These are phyloP conservation scores for Pseudocercospora crystallina DNA, from an alignment of 2,329 filamentous ascomycete genomes.

Conservation along the genomic window DNA sequence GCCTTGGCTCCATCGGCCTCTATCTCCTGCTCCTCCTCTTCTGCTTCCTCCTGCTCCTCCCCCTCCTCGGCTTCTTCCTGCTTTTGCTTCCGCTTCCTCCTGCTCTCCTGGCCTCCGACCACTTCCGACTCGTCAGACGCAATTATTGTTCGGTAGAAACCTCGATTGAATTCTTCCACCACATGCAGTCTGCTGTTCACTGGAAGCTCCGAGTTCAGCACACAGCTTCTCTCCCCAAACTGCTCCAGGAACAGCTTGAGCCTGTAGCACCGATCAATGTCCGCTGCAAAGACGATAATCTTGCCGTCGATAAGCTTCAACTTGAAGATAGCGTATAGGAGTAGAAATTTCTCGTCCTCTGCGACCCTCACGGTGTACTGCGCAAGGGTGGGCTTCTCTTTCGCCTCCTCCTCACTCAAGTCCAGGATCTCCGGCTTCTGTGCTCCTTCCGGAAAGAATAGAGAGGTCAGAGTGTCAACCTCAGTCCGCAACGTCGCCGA, in stretches of 20 bases:
- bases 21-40: slow-evolving; percentile 25
- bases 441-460: slow-evolving; percentile 67
- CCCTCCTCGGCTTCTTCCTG: slow-evolving; percentile 26
- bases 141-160: slow-evolving; percentile 96
- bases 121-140: slow-evolving; percentile 90
- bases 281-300: slow-evolving; percentile 78
- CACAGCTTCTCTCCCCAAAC: slow-evolving; percentile 90
- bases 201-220: slow-evolving; percentile 90
- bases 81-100: slow-evolving; percentile 31
- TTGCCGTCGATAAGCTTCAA: slow-evolving; percentile 92
- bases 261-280: slow-evolving; percentile 86
- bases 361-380: slow-evolving; percentile 89
- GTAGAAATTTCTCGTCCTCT: slow-evolving; percentile 96
- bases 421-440: slow-evolving; percentile 68
- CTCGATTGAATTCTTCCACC: slow-evolving; percentile 95
- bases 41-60: slow-evolving; percentile 34
- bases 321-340: slow-evolving; percentile 94
- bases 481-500: slow-evolving; percentile 89
- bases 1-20: slow-evolving; percentile 7
- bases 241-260: slow-evolving; percentile 95
- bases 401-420: slow-evolving; percentile 71
- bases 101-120: slow-evolving; percentile 62
- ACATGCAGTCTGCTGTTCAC: slow-evolving; percentile 92
- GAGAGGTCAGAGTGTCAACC: slow-evolving; percentile 76
- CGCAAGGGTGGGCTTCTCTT: slow-evolving; percentile 62